Base-by-base conservation (phyloP, 805 yeast genomes). In the Wickerhamomyces strasburgensis region DNA sequence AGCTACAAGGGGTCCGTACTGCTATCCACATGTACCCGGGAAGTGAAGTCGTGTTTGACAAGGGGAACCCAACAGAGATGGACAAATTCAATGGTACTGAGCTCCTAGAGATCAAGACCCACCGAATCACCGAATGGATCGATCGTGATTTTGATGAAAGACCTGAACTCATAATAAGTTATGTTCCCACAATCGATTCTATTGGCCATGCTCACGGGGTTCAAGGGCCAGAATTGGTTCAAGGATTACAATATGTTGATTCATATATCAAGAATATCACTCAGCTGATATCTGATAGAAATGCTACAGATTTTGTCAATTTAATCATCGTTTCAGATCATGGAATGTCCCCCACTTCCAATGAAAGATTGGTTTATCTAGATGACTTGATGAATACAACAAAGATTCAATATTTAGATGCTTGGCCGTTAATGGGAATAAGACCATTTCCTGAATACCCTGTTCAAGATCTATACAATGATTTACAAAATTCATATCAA, bases 11-110 rank as follows among this genome's bases (percentile, higher is more conserved):
- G 5, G 70, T 81, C 2, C 62, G 63, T 3, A 61, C 82, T 5
- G 94, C 88, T 0, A 81, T 86, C n/a, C 95, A 88, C 58, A 88
- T 87, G 96, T 89, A 95, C 95, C 96, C 96, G 0, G 96, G 96
- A 2, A 78, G 88, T 40, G 95, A 87, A 49, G 94, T 79, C 6
- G 70, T 72, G 18, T 76, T 73, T 52, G 61, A 61, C 25, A 39
- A 53, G 38, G 67, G 73, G 38, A 71, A 68, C 16, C 79, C 83
- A 2, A 54, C 70, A 38, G 72, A 70, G 33, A 46, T 76, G 24
- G 93, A 82, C 46, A 60, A 62, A 37, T 89, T 73, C 61, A 78
- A 86, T 51, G 77, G 75, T 5, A 60, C 76, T 2, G 95, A 84
- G 58, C 47, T 69, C 0, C 60, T 85, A 13, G 64, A 72, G 3